Conservation (phyloP, 1,284 basidiomycete species). For the Rhodotorula sp. region DNA sequence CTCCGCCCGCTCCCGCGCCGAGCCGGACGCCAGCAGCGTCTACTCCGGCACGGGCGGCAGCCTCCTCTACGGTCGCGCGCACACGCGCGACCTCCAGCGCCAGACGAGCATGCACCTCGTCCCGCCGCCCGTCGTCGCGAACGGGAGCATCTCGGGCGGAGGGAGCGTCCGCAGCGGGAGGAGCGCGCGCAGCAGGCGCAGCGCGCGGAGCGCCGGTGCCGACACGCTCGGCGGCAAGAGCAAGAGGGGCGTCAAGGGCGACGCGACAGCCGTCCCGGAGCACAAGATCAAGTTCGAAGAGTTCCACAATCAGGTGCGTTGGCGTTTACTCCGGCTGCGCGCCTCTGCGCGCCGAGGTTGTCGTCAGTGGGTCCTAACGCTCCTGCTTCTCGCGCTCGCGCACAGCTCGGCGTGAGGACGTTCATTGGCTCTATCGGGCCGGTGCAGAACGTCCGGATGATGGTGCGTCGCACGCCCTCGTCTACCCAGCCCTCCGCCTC, state of each 20-base stretch:
- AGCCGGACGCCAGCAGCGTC: slow-evolving; percentile 24
- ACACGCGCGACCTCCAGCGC: background rate
- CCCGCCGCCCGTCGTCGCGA: background rate
- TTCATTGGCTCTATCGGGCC: slow-evolving; percentile 89
- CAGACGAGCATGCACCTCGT: slow-evolving; percentile 40
- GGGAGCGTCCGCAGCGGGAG: slow-evolving; percentile 21
- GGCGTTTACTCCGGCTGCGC: background rate
- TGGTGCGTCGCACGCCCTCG: slow-evolving; percentile 68
- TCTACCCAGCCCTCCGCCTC: too few relatives aligned
- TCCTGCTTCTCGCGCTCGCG: slow-evolving; percentile 26
- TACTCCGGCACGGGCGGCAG: slow-evolving; percentile 30
- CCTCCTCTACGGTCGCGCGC: slow-evolving; percentile 28
- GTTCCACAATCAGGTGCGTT: slow-evolving; percentile 69
- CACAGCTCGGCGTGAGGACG: slow-evolving; percentile 75
- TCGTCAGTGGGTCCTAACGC: too few relatives aligned
- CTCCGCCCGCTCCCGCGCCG: background rate
- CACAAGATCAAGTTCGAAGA: slow-evolving; percentile 76
- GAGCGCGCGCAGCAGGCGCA: slow-evolving; percentile 22
- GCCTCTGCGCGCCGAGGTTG: background rate
- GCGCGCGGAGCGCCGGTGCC: slow-evolving; percentile 2
- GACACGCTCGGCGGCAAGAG: slow-evolving; percentile 12
- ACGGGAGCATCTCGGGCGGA: background rate
- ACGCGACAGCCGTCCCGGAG: slow-evolving; percentile 56
- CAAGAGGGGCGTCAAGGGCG: slow-evolving; percentile 17
- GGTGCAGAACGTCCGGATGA: slow-evolving; percentile 65